phyloP scores from a whole-genome alignment of 768 basidiomycete genomes.

The Macrocybe gigantea region DNA sequence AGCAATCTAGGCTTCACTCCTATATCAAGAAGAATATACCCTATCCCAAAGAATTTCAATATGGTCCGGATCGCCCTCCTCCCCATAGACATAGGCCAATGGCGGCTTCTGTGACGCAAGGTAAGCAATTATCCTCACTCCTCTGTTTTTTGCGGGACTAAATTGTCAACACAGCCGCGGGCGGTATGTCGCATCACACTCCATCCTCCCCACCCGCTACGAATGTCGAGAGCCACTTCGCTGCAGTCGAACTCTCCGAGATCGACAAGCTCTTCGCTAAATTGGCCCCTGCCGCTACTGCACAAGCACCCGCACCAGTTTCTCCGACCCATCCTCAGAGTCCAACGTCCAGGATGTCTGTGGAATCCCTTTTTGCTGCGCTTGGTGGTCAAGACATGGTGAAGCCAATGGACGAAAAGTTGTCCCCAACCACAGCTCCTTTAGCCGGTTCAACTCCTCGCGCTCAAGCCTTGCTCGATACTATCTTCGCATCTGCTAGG shows the following conservation, averaged over 20 bases:
- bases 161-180: conserved; percentile 4
- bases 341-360: conserved; percentile 34
- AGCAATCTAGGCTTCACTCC: conserved; percentile 45
- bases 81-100: conserved; percentile 42
- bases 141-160: neutral
- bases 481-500: conserved; percentile 69
- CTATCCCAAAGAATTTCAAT: conserved; percentile 70
- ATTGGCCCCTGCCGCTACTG: conserved; percentile 21
- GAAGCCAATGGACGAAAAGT: no score
- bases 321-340: conserved; percentile 18
- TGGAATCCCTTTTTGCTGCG: conserved; percentile 44
- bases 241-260: conserved; percentile 21
- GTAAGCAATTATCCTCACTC: conserved; percentile 6
- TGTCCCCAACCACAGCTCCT: conserved; percentile 11
- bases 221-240: conserved; percentile 13
- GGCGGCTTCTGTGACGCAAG: conserved; percentile 13
- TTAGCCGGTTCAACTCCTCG: conserved; percentile 19
- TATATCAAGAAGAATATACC: conserved; percentile 58
- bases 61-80: conserved; percentile 61
- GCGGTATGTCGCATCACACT: no score
- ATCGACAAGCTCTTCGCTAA: conserved; percentile 45
- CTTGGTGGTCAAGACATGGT: conserved; percentile 16
- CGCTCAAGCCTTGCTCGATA: conserved; percentile 55
- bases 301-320: conserved; percentile 7
- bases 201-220: conserved; percentile 3